Evolutionary conservation across 2,329 filamentous ascomycete genomes (phyloP), one percentile per base, ranked within the genome.

Genomic region (Fusarium gaditjirri): DNA sequence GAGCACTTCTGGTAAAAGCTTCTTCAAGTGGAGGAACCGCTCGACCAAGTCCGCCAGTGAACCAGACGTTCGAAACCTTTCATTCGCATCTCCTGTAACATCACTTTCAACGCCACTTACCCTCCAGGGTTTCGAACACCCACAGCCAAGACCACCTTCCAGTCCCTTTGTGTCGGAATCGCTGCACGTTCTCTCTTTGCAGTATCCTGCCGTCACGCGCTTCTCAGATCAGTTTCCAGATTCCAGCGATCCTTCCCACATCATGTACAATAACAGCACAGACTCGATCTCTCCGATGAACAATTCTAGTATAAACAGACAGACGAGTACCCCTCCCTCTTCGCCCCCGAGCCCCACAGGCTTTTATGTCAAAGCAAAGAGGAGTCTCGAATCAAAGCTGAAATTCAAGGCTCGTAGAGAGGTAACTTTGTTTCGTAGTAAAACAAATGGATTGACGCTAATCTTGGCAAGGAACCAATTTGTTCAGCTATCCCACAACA

Each of bases 121-220:
- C 43, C 71, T 58, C n/a, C 68, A 68, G 17, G 31, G 54, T 11
- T 61, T 68, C 42, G 65, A 71, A 23, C 56, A 72, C 11, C 47
- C 57, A 9, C 65, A 65, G 10, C 63, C 44, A 52, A 65, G 59
- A 9, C 64, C 56, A 16, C 72, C 81, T 3, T 68, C 76, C 17
- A 86, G 84, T 56, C 85, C 85, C 1, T 87, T 83, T 65, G 73
- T 85, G 12, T 84, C 84, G 2, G 86, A 88, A 67, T 82, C 83
- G 21, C 84, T 83, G 1, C 86, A 87, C 64, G 85, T 88, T 1
- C 78, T 82, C 6, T 86, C 85, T 0, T 73, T 88, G 7, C 86
- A 88, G 61, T 79, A 74, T 39, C 80, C 79, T 3, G 54, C 74
- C 7, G 47, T 61, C n/a, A 16, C 41, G 11, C 25, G 42, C 7